phyloP scores from a whole-genome alignment of 805 yeast genomes.

The Danielia reshetovae region DNA sequence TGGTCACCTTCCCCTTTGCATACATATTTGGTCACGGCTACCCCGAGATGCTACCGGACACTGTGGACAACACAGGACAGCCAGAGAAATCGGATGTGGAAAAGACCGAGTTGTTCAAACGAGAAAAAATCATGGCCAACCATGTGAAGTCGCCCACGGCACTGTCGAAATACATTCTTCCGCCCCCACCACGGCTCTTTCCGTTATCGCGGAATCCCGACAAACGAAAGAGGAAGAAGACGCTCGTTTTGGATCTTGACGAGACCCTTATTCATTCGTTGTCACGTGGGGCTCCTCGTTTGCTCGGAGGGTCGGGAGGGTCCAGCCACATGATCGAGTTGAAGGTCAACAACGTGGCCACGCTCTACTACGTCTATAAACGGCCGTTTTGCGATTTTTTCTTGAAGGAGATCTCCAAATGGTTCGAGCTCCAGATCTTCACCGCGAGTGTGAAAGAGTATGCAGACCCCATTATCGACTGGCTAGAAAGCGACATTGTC shows the following conservation, averaged over 20 bases:
- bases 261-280: conserved; percentile 93
- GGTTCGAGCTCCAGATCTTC: conserved; percentile 88
- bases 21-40: conserved; percentile 28
- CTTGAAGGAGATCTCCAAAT: conserved; percentile 67
- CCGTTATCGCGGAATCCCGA: conserved; percentile 41
- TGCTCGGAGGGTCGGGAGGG: conserved; percentile 25
- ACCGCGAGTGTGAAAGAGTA: conserved; percentile 94
- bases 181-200: conserved; percentile 42
- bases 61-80: conserved; percentile 11
- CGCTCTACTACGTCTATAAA: conserved; percentile 85
- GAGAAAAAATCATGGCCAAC: conserved; percentile 39
- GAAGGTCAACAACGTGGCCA: conserved; percentile 59
- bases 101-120: conserved; percentile 35
- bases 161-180: conserved; percentile 39
- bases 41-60: conserved; percentile 4
- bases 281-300: conserved; percentile 57
- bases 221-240: conserved; percentile 45
- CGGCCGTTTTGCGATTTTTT: conserved; percentile 90
- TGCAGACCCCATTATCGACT: conserved; percentile 95
- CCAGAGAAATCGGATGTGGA: conserved; percentile 17
- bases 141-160: conserved; percentile 39
- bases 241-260: conserved; percentile 83
- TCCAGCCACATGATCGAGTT: conserved; percentile 77
- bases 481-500: conserved; percentile 65
- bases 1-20: conserved; percentile 55